Base-by-base conservation (phyloP, 345 rosid species). In the Arabis alpina region DNA sequence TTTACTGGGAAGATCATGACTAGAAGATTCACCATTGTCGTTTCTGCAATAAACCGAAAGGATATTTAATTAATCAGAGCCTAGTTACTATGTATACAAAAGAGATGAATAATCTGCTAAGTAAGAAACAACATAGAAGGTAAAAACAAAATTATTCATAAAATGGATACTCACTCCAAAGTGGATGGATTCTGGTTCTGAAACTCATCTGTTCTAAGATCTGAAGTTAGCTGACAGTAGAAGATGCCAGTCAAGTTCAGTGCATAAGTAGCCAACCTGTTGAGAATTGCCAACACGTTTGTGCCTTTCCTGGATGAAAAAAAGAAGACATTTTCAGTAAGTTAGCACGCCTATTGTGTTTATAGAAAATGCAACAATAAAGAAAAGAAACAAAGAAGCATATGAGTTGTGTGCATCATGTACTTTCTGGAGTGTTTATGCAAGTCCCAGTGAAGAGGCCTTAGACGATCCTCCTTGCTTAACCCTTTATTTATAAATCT, bases 391-490 rank as follows among this genome's bases (percentile, higher is more conserved):
- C 23, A 54, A 51, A 32, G 43, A 34, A 62, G 6, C 28, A 64
- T 14, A 50, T 64, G 28, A 56, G 49, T 57, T 49, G 61, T 39
- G 71, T 62, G 52, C 36, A 54, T 75, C 2, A 45, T 42, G 50
- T 87, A 91, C 95, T 77, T 89, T 82, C 82, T 85, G 32, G 91
- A 91, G 63, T 88, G 86, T 67, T 79, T 89, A 77, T 82, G 76
- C 71, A 94, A 81, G 84, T 94, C 99, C 91, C 88, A 91, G 76
- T 91, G 94, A 70, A 89, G 84, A 77, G 93, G 93, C 80, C 84
- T 79, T 50, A 94, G 77, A 56, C 85, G 89, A 44, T 82, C 80
- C 77, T 91, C 95, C 73, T 82, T 79, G 19, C 84, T 27, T 69
- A 84, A 64, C 77, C 80, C 80, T 73, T 78, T 85, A 58, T 91